Conservation (phyloP, 2,329 filamentous ascomycete species). For the Fonsecaea multimorphosa region DNA sequence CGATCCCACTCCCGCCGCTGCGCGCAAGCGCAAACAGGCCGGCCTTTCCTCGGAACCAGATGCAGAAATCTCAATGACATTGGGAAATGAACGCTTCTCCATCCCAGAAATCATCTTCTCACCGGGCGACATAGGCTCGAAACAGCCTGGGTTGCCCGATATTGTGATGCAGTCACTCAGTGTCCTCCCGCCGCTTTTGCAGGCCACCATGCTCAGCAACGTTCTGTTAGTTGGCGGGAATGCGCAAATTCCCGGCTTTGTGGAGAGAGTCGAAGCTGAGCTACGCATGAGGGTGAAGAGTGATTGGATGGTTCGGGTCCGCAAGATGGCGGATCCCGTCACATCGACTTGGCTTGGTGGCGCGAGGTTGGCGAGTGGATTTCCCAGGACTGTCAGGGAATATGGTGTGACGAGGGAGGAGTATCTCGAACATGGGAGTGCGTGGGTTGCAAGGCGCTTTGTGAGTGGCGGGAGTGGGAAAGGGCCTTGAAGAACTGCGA, state of each 20-base stretch:
- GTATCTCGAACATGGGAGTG: slow-evolving; percentile 83
- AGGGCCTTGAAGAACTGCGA: slow-evolving; percentile 7
- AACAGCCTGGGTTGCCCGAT: slow-evolving; percentile 80
- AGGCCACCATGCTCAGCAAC: slow-evolving; percentile 83
- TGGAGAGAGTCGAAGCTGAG: slow-evolving; percentile 75
- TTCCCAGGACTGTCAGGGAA: slow-evolving; percentile 67
- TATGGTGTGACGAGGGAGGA: slow-evolving; percentile 83
- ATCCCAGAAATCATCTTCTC: slow-evolving; percentile 90
- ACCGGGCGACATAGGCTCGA: slow-evolving; percentile 82
- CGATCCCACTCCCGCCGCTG: slow-evolving; percentile 68
- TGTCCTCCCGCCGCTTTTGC: slow-evolving; percentile 77
- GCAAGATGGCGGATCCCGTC: slow-evolving; percentile 73
- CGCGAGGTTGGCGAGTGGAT: slow-evolving; percentile 71
- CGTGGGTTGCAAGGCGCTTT: slow-evolving; percentile 77
- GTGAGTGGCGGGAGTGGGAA: slow-evolving; percentile 17
- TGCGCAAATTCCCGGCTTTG: slow-evolving; percentile 77
- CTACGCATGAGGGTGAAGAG: slow-evolving; percentile 73
- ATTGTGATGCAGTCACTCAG: slow-evolving; percentile 80
- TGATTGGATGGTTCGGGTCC: slow-evolving; percentile 78
- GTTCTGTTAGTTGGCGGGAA: slow-evolving; percentile 89
- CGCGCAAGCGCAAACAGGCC: slow-evolving; percentile 57
- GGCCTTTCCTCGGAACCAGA: slow-evolving; percentile 53
- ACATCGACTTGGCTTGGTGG: slow-evolving; percentile 85
- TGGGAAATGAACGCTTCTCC: slow-evolving; percentile 89
- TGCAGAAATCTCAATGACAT: slow-evolving; percentile 79